Conservation (phyloP, 2,329 filamentous ascomycete genomes). For the Cercospora beticola region DNA sequence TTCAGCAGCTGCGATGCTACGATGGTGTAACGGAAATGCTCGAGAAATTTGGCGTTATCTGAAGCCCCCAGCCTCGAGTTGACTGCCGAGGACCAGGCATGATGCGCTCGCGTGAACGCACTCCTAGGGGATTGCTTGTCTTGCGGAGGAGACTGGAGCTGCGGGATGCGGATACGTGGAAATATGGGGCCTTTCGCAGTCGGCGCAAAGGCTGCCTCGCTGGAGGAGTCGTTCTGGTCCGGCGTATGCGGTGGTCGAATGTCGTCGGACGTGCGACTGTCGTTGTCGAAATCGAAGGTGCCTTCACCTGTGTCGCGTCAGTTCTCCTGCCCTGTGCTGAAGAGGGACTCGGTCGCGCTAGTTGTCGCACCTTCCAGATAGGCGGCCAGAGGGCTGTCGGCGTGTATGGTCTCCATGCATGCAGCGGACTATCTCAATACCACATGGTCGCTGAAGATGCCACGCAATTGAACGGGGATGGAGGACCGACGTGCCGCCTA, state of each 20-base stretch:
- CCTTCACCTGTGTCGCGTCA: conserved; percentile 32
- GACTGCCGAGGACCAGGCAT: conserved; percentile 58
- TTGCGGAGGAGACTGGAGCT: conserved; percentile 15
- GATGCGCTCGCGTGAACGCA: conserved; percentile 44
- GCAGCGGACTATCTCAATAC: conserved; percentile 30
- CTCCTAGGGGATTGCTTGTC: conserved; percentile 16
- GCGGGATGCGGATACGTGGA: conserved; percentile 25
- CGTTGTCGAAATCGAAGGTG: conserved; percentile 28
- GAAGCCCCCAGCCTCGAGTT: conserved; percentile 70
- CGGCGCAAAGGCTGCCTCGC: conserved; percentile 40
- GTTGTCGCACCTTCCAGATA: conserved; percentile 75
- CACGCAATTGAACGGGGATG: not conserved
- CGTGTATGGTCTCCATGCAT: conserved; percentile 86
- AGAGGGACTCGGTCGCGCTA: not conserved
- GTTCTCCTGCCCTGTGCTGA: not conserved
- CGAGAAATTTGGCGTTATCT: conserved; percentile 82
- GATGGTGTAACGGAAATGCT: conserved; percentile 90
- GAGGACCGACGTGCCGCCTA: not conserved
- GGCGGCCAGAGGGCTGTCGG: conserved; percentile 81
- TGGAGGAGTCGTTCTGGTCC: conserved; percentile 7
- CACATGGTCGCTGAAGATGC: conserved; percentile 1
- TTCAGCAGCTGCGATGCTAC: conserved; percentile 87
- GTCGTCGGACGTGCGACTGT: conserved; percentile 17
- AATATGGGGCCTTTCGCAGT: conserved; percentile 14
- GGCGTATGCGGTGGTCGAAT: conserved; percentile 1